Evolutionary conservation across 129 eudicot species (phyloP), one percentile per base, ranked within the genome.

Genomic region (Tagetes erecta): DNA sequence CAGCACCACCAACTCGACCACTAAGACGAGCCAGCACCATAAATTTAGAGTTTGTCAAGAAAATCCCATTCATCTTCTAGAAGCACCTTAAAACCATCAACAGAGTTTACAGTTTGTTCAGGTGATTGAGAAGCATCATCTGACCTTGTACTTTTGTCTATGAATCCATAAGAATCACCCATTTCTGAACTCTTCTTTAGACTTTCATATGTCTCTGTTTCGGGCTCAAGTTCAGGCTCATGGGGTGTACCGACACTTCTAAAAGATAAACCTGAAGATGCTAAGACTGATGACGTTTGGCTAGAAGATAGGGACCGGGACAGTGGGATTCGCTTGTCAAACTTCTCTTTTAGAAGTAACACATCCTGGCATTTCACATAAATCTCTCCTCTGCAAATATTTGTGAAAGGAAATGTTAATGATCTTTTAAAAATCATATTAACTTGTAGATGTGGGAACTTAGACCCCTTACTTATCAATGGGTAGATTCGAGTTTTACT

Each of bases 361-460:
- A 90, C 89, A 34, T 93, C 98, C 77, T 90, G 91, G 77, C 88
- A 87, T 64, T 87, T 90, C 2, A 93, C 96, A 8, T 84, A 85
- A 31, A 90, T 86, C 71, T 93, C 98, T 73, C 98, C 98, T 76
- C 98, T 93, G 96, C 83, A 41, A 47, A 64, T 14, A 62, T 50
- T 3, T 5, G n/a, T 39, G 45, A 45, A 20, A 30, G 30, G 14
- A n/a, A n/a, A 39, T 12, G 68, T 64, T 34, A 3, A 6, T 0
- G 8, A 6, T 0, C 39, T 6, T 63, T 13, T 13, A 34, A 13
- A 4, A 5, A 36, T 62, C 67, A 62, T 62, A 62, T 12, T n/a
- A 64, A 39, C 68, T 6, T 11, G 3, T 36, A 11, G 6, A 58
- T 1, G 13, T 31, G 65, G 14, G 3, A n/a, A 14, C 20, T 53